phyloP scores from a whole-genome alignment of 129 eudicot species.

The Flaveria trinervia region DNA sequence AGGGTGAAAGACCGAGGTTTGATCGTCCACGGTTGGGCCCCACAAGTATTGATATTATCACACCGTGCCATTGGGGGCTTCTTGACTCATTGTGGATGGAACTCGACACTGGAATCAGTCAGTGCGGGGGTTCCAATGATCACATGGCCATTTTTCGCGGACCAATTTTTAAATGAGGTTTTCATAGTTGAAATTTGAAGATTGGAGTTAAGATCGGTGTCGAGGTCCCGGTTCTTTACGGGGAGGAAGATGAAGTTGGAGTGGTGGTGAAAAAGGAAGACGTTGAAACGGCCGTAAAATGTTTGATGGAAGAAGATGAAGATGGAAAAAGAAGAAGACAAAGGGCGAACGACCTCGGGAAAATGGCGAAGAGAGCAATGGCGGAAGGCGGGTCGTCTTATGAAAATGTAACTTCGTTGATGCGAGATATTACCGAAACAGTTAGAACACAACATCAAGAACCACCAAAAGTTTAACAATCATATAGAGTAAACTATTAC shows the following conservation, averaged over 20 bases:
- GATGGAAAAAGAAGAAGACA: conserved; percentile 37
- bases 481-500: no score
- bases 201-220: conserved; percentile 49
- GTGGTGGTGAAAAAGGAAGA: conserved; percentile 43
- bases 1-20: background rate
- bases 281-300: conserved; percentile 31
- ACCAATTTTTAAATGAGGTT: conserved; percentile 54
- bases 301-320: conserved; percentile 43
- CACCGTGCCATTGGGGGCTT: conserved; percentile 18
- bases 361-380: conserved; percentile 48
- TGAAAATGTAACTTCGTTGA: conserved; percentile 18
- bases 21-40: conserved; percentile 24
- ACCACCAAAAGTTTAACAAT: background rate
- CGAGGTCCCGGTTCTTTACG: conserved; percentile 13
- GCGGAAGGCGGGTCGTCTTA: conserved; percentile 49
- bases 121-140: conserved; percentile 56
- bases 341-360: conserved; percentile 39
- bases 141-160: conserved; percentile 64
- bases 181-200: conserved; percentile 41
- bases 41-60: conserved; percentile 18
- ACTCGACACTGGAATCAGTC: conserved; percentile 41
- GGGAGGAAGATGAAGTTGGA: conserved; percentile 33
- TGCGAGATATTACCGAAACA: conserved; percentile 24
- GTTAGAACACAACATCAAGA: background rate
- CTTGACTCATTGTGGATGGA: conserved; percentile 29